These are phyloP conservation scores for Syzygium syzygioides DNA, from an alignment of 441 rosid species.

Conservation along the genomic window DNA sequence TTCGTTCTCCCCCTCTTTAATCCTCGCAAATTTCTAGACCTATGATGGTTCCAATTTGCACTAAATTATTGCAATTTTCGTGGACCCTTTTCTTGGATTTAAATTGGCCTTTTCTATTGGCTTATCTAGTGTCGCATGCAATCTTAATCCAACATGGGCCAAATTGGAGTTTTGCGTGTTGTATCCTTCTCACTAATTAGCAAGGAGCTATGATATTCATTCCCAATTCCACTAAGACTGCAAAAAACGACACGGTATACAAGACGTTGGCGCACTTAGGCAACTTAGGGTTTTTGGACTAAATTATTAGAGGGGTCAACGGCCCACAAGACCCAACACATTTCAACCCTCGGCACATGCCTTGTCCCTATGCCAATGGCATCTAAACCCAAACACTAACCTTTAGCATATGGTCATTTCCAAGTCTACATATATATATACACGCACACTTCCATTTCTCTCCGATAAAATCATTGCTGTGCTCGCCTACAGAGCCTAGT, in stretches of 20 bases:
- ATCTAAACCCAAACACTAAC: background rate
- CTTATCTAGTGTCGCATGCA: background rate
- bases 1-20: background rate
- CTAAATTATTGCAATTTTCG: background rate
- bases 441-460: background rate
- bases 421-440: background rate
- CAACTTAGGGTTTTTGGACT: background rate
- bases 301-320: background rate
- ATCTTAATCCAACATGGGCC: background rate
- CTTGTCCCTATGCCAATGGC: background rate
- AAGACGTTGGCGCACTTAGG: background rate
- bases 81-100: background rate
- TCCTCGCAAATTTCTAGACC: background rate
- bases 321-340: background rate
- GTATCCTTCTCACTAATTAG: background rate
- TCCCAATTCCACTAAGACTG: background rate
- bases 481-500: fast-evolving
- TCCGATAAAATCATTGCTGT: background rate
- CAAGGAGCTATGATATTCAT: background rate
- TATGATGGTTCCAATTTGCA: background rate
- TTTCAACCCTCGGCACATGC: background rate
- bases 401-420: background rate
- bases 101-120: background rate
- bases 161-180: background rate
- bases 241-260: background rate